Percentiles rank a stretch among this genome's conserved stretches.
Evolutionary conservation across 139 green algal genomes (phyloP).

Genomic region (Microglena sp.): DNA sequence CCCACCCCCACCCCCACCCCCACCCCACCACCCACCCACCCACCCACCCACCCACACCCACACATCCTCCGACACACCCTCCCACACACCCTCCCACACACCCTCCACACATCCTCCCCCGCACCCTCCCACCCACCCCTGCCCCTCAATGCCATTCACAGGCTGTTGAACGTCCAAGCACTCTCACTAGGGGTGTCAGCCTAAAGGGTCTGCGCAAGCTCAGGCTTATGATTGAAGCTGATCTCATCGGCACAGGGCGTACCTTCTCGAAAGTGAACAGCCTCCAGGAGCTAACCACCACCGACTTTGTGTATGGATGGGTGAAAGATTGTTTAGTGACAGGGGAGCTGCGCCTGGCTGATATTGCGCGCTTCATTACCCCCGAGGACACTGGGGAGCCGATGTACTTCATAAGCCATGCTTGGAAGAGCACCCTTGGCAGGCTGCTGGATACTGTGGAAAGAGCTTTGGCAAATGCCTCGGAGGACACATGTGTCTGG

Average conservation of each 20-base stretch:
- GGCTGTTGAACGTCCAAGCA: no score
- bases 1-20: no score
- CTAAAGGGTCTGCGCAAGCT: slow-evolving; percentile 1
- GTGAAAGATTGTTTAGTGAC: background rate
- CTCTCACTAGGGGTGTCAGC: background rate
- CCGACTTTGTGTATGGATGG: background rate
- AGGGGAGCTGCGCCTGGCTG: background rate
- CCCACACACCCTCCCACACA: no score
- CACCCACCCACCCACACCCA: no score
- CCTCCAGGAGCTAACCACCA: background rate
- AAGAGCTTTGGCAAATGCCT: slow-evolving; percentile 2
- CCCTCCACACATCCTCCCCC: no score
- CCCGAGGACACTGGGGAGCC: slow-evolving; percentile 1
- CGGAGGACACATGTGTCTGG: slow-evolving; percentile 6
- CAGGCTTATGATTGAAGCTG: background rate
- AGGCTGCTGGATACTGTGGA: slow-evolving; percentile 6
- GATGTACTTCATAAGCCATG: slow-evolving; percentile 8
- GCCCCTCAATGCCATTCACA: no score
- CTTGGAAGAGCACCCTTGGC: background rate
- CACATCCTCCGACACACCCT: no score
- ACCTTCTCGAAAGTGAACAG: background rate
- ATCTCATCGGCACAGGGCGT: background rate
- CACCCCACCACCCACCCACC: no score
- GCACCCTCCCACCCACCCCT: no score
- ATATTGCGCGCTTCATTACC: background rate